A percentile compares a stretch with the other conserved stretches of the same genome.
Conservation (phyloP, 176 grass and related monocot genomes). For the Eleusine indica region DNA sequence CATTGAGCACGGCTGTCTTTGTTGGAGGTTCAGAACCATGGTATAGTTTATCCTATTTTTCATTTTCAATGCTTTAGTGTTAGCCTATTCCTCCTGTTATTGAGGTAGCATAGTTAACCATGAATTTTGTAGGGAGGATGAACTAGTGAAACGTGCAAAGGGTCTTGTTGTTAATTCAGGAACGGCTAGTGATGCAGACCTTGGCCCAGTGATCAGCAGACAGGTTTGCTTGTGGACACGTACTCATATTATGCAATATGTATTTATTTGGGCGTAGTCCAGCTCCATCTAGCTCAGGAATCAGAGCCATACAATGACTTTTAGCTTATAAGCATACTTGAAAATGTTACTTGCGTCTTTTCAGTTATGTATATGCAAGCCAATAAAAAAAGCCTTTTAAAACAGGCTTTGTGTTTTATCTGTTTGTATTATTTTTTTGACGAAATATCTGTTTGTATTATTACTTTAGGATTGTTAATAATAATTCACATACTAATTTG, state of each 20-base stretch:
- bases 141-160: constrained; percentile 66
- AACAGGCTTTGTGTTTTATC: background rate
- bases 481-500: background rate
- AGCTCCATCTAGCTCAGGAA: background rate
- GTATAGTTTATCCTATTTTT: constrained; percentile 54
- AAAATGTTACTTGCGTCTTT: background rate
- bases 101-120: constrained; percentile 10
- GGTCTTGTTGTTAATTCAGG: constrained; percentile 78
- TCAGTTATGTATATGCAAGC: constrained; percentile 6
- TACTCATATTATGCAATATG: background rate
- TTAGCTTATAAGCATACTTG: background rate
- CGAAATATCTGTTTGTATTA: background rate
- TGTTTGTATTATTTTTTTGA: background rate
- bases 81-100: background rate
- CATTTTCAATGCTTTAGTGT: background rate
- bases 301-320: background rate
- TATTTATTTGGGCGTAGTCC: background rate
- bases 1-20: constrained; percentile 94
- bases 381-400: constrained; percentile 4
- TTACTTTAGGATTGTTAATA: background rate
- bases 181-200: constrained; percentile 68
- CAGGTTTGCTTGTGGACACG: constrained; percentile 54
- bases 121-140: constrained; percentile 73
- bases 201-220: constrained; percentile 93
- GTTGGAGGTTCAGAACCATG: constrained; percentile 93